These are phyloP conservation scores for Trypanosoma melophagium DNA, from an alignment of 208 protist genomes.

Conservation along the genomic window DNA sequence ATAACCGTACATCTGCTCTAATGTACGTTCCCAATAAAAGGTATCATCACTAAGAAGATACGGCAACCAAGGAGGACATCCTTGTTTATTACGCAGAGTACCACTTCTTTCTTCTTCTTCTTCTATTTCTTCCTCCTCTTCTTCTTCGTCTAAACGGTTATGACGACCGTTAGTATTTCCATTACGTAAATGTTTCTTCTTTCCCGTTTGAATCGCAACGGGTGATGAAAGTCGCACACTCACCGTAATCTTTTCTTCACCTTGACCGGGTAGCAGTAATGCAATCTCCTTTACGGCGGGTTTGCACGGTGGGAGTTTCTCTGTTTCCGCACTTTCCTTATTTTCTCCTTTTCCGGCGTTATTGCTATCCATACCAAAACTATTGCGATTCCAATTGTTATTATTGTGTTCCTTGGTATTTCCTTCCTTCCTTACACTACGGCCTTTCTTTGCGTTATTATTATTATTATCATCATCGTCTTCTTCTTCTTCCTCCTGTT, in stretches of 20 bases:
- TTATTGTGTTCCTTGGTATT: no score
- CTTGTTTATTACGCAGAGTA: not conserved
- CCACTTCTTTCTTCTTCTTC: constrained; percentile 27
- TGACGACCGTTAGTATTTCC: not conserved
- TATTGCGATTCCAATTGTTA: no score
- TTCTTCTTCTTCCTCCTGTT: constrained; percentile 32
- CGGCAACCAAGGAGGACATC: constrained; percentile 66
- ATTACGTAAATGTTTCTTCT: not conserved
- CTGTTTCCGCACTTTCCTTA: not conserved
- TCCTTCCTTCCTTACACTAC: no score
- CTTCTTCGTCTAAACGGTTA: constrained; percentile 26
- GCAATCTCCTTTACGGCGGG: constrained; percentile 12
- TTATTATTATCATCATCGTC: constrained; percentile 18
- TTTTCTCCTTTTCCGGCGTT: not conserved
- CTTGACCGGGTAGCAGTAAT: constrained; percentile 12
- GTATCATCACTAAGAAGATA: constrained; percentile 63
- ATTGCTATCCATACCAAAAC: constrained; percentile 9
- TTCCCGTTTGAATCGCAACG: constrained; percentile 4
- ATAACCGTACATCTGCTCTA: constrained; percentile 77
- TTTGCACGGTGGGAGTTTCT: constrained; percentile 10
- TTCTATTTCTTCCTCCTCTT: constrained; percentile 25
- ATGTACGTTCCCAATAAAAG: constrained; percentile 45
- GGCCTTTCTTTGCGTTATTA: constrained; percentile 1
- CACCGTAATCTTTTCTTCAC: constrained; percentile 5
- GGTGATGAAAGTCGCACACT: constrained; percentile 28